phyloP scores from a whole-genome alignment of 371 early-diverging fungal species.

The Rhizopus stolonifer region DNA sequence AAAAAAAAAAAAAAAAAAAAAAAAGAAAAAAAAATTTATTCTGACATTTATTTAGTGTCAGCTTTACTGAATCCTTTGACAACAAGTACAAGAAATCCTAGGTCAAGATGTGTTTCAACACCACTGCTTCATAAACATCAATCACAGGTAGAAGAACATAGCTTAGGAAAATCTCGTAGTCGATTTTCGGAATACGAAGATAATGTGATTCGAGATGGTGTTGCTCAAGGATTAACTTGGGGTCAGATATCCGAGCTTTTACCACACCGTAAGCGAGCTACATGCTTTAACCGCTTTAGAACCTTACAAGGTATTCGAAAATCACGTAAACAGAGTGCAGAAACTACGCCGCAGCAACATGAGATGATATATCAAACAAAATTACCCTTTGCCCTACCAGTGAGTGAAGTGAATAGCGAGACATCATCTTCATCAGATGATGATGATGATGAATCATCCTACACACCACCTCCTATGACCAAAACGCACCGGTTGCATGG shows the following conservation, averaged over 20 bases:
- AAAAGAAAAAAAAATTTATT: no score
- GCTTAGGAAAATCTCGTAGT: conserved; percentile 40
- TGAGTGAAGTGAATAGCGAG: conserved; percentile 1
- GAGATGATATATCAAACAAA: conserved; percentile 1
- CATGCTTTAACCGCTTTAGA: conserved; percentile 49
- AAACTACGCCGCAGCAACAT: neutral
- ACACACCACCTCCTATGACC: conserved; percentile 1
- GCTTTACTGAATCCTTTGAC: conserved; percentile 23
- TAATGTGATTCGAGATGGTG: conserved; percentile 46
- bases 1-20: no score
- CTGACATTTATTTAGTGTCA: conserved; percentile 15
- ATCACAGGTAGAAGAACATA: neutral
- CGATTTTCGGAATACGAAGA: conserved; percentile 48
- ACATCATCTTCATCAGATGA: neutral
- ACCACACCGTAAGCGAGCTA: conserved; percentile 51
- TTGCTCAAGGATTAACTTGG: conserved; percentile 48
- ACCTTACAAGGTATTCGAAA: conserved; percentile 50
- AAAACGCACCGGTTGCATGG: neutral
- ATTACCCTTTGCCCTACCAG: conserved; percentile 15
- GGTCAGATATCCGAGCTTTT: conserved; percentile 43
- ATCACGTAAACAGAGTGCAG: conserved; percentile 31
- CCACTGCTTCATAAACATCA: conserved; percentile 7
- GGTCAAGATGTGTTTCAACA: conserved; percentile 22
- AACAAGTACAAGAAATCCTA: neutral
- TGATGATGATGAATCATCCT: neutral